A percentile compares a stretch with the other conserved stretches of the same genome.
Conservation (phyloP, 805 yeast genomes). For the Priceomyces medius region DNA sequence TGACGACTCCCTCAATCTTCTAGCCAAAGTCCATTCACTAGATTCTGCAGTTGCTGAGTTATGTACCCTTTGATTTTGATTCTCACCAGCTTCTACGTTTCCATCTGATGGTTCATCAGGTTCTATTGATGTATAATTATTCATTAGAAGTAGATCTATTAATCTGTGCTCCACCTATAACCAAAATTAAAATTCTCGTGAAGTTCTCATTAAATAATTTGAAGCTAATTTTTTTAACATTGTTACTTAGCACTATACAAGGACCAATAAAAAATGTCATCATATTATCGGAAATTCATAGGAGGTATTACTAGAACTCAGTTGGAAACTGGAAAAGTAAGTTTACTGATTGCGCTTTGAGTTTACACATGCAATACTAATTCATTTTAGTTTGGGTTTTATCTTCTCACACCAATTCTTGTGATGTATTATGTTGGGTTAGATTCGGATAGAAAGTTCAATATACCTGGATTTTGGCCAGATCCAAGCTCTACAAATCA, state of each 20-base stretch:
- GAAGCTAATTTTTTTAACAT: neutral
- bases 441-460: conserved; percentile 83
- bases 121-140: conserved; percentile 11
- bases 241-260: neutral
- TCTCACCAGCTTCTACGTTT: conserved; percentile 4
- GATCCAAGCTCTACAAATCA: conserved; percentile 89
- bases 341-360: conserved; percentile 18
- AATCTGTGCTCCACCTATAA: neutral
- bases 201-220: conserved; percentile 6
- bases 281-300: conserved; percentile 29
- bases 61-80: conserved; percentile 3
- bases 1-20: conserved; percentile 60
- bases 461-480: conserved; percentile 95
- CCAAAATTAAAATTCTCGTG: conserved; percentile 1
- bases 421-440: conserved; percentile 93
- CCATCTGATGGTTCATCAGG: conserved; percentile 9
- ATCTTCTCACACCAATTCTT: conserved; percentile 80
- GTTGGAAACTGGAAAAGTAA: conserved; percentile 44
- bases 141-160: conserved; percentile 1
- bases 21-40: conserved; percentile 24
- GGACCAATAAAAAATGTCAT: conserved; percentile 2
- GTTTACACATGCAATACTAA: conserved; percentile 4
- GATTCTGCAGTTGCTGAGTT: neutral
- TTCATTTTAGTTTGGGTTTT: conserved; percentile 66
- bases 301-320: conserved; percentile 42